Evolutionary conservation across 768 basidiomycete species (phyloP), one percentile per base, ranked within the genome.

Genomic region (Trichaptum fuscoviolaceum): DNA sequence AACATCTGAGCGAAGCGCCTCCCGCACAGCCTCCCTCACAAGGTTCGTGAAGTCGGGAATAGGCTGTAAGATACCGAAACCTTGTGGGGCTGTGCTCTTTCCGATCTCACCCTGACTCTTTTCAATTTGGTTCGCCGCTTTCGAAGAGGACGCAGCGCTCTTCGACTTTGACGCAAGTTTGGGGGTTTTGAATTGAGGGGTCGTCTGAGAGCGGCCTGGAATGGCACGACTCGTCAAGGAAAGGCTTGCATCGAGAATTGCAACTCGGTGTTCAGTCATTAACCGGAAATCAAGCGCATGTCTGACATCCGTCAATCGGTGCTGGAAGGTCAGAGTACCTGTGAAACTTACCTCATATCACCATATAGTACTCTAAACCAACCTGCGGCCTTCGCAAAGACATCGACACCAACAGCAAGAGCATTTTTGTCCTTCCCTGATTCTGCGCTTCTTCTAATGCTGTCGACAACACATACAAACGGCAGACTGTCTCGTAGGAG

Each of bases 231-330:
- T 34, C 24, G 24, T 61, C 65, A 92, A 74, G 2, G 87, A 85
- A 73, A 85, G 80, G 0, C 91, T 89, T 3, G 82, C 90, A 72
- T 94, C 92, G n/a, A 93, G 75, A 62, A 95, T 85, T 23, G 82
- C 85, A 15, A 93, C 83, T 15, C 86, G 85, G 69, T 85, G 82
- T 36, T 80, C 81, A 12, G 80, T 83, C 85, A 93, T 85, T 71
- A 93, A 80, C 70, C 92, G 85, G 75, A 93, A 86, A 73, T 95
- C 92, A 64, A 95, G 80, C 0, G 90, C 92, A 73, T 93, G 86
- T 71, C 90, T 91, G 58, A 15, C 26, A 66, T 18, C 59, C 12
- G 58, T 61, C 42, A 25, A 59, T 62, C 30, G 30, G 26, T 30
- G 24, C 17, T 23, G 52, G n/a, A 26, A 18, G 26, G 42, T 12